Evolutionary conservation across 164 flowering plant genomes (phyloP).

Genomic region (Taxillus chinensis): DNA sequence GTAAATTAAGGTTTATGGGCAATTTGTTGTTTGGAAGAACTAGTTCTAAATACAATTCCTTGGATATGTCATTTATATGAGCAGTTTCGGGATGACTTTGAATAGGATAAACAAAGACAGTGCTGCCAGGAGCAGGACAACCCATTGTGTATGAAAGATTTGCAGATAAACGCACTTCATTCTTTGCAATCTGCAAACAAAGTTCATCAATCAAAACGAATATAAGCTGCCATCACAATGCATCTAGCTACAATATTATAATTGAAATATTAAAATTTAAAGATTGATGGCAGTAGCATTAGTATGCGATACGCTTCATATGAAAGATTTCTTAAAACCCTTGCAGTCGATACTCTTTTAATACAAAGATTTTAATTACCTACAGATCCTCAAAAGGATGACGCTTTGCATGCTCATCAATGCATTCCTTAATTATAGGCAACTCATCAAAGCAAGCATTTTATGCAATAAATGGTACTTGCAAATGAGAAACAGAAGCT

Average conservation of each 20-base stretch:
- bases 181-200: slow-evolving; percentile 47
- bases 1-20: slow-evolving; percentile 3
- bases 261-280: too few relatives aligned
- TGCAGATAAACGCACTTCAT: slow-evolving; percentile 60
- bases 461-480: background rate
- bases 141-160: slow-evolving; percentile 63
- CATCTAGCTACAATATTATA: too few relatives aligned
- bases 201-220: background rate
- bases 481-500: background rate
- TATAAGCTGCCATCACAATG: background rate
- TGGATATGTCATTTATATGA: slow-evolving; percentile 29
- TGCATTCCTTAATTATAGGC: too few relatives aligned
- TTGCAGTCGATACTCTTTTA: too few relatives aligned
- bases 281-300: too few relatives aligned
- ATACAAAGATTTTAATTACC: too few relatives aligned
- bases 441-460: background rate
- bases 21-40: slow-evolving; percentile 16
- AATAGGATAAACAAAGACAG: slow-evolving; percentile 45
- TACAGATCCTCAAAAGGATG: too few relatives aligned
- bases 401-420: too few relatives aligned
- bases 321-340: too few relatives aligned
- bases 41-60: slow-evolving; percentile 49
- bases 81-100: slow-evolving; percentile 14
- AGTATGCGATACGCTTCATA: too few relatives aligned
- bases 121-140: slow-evolving; percentile 49